Conservation (phyloP, 2,329 filamentous ascomycete genomes). For the Elsinoe australis region DNA sequence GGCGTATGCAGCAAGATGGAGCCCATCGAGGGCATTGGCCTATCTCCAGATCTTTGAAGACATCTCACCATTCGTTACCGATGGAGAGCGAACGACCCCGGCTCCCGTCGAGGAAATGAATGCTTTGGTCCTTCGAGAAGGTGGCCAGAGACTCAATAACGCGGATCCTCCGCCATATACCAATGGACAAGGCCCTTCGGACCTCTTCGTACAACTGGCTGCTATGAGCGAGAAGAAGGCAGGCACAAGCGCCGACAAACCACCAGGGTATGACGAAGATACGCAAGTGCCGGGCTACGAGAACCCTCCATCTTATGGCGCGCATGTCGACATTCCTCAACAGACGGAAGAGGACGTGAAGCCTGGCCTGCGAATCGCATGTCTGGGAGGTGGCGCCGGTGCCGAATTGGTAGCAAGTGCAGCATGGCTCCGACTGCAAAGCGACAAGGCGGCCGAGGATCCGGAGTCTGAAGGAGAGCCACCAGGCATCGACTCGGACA, state of each 20-base stretch:
- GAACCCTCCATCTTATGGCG: slow-evolving; percentile 10
- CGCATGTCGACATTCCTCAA: background rate
- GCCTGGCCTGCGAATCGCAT: slow-evolving; percentile 39
- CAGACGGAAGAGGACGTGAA: background rate
- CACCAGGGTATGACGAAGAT: slow-evolving; percentile 11
- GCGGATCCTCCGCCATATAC: background rate
- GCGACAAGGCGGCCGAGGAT: slow-evolving; percentile 6
- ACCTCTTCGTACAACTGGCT: background rate
- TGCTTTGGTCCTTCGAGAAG: background rate
- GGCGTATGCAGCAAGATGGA: slow-evolving; percentile 86
- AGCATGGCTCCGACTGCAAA: slow-evolving; percentile 36
- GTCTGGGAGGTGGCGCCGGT: slow-evolving; percentile 58
- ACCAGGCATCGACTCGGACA: slow-evolving; percentile 19
- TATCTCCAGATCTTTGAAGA: slow-evolving; percentile 58
- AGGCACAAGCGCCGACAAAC: background rate
- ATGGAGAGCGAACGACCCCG: slow-evolving; percentile 5
- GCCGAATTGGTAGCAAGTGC: slow-evolving; percentile 60
- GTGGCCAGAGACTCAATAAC: background rate
- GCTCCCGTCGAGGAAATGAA: background rate
- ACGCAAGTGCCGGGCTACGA: slow-evolving; percentile 9
- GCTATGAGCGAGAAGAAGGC: background rate
- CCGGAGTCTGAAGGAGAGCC: slow-evolving; percentile 14
- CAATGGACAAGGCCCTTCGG: background rate
- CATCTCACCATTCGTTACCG: slow-evolving; percentile 25
- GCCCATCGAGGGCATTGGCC: slow-evolving; percentile 72